These are phyloP conservation scores for Phytophthora quininea DNA, from an alignment of 352 stramenopile species.

Conservation along the genomic window DNA sequence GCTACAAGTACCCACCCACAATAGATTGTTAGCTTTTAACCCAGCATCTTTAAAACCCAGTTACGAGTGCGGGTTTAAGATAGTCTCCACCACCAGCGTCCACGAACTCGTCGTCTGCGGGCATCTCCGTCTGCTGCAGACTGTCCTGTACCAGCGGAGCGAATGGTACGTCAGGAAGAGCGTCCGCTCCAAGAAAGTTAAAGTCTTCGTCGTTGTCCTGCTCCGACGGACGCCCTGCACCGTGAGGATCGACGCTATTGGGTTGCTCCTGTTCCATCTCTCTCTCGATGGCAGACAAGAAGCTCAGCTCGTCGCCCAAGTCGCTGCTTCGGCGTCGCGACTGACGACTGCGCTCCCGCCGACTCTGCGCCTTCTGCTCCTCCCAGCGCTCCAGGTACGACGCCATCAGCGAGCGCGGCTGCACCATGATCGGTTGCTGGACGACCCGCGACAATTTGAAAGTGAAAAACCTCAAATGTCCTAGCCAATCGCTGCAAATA, in stretches of 20 bases:
- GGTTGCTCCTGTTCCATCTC: slow-evolving; percentile 17
- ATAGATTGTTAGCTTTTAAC: too few species aligned
- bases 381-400: slow-evolving; percentile 61
- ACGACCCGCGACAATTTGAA: not conserved
- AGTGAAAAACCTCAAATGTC: not conserved
- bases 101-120: slow-evolving; percentile 67
- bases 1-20: slow-evolving; percentile 20
- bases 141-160: slow-evolving; percentile 2
- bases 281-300: slow-evolving; percentile 38
- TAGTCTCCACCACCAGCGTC: slow-evolving; percentile 57
- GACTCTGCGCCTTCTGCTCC: slow-evolving; percentile 51
- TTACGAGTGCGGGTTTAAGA: too few species aligned
- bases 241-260: not conserved
- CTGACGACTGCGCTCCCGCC: slow-evolving; percentile 23
- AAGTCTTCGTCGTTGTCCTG: slow-evolving; percentile 30
- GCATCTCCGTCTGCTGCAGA: slow-evolving; percentile 20
- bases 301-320: slow-evolving; percentile 34
- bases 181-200: slow-evolving; percentile 41
- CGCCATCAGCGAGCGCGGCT: slow-evolving; percentile 32
- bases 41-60: not conserved
- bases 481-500: not conserved
- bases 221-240: not conserved
- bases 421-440: slow-evolving; percentile 18
- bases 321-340: slow-evolving; percentile 24
- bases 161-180: slow-evolving; percentile 29